phyloP scores from a whole-genome alignment of 805 yeast genomes.

The Ogataea degrootiae region DNA sequence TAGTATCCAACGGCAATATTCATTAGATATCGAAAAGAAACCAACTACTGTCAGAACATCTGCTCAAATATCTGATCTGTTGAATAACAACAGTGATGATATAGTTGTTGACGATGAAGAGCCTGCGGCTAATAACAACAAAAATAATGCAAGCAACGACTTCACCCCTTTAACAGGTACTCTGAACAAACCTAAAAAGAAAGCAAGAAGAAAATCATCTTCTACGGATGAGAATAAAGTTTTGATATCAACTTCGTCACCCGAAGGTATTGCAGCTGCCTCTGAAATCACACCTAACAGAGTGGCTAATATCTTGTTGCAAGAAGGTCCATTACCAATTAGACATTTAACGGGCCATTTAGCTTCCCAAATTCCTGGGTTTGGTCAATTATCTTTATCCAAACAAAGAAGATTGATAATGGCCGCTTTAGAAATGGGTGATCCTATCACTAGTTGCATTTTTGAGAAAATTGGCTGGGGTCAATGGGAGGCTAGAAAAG shows the following conservation, averaged over 20 bases:
- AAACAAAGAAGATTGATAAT: slow-evolving; percentile 88
- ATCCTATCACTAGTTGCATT: slow-evolving; percentile 52
- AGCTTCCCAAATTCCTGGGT: slow-evolving; percentile 68
- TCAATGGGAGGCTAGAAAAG: slow-evolving; percentile 81
- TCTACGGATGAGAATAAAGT: slow-evolving; percentile 22
- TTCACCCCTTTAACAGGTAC: not conserved
- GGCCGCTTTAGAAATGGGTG: slow-evolving; percentile 79
- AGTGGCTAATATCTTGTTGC: slow-evolving; percentile 59
- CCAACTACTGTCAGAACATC: not conserved
- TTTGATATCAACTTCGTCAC: slow-evolving; percentile 68
- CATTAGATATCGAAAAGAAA: not conserved
- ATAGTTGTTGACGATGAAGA: slow-evolving; percentile 3
- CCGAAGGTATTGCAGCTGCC: slow-evolving; percentile 86
- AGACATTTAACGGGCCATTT: slow-evolving; percentile 82
- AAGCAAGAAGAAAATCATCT: slow-evolving; percentile 15
- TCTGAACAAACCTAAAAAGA: slow-evolving; percentile 8
- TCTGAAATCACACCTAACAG: slow-evolving; percentile 76
- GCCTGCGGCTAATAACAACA: not conserved
- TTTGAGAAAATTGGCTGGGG: slow-evolving; percentile 98
- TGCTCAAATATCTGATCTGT: slow-evolving; percentile 7
- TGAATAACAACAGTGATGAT: not conserved
- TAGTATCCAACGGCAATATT: slow-evolving; percentile 7
- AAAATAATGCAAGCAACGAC: not conserved
- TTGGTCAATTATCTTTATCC: slow-evolving; percentile 73
- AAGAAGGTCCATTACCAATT: slow-evolving; percentile 86